Evolutionary conservation across 1,284 basidiomycete genomes (phyloP).

Genomic region (Singerocomus rubriflavus): DNA sequence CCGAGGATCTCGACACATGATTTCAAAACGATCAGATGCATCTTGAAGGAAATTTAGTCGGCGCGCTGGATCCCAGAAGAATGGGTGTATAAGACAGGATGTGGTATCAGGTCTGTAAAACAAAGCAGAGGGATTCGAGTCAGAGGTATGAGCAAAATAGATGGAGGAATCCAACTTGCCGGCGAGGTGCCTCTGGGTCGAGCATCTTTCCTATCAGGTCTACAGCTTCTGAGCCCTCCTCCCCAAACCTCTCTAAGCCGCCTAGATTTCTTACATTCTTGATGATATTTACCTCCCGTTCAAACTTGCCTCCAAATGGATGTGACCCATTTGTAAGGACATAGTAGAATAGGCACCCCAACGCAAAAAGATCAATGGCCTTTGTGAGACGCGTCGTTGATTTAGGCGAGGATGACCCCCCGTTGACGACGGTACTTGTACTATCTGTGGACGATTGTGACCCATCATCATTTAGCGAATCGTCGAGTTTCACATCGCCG

Average conservation of each 20-base stretch:
- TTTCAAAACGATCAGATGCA: slow-evolving; percentile 96
- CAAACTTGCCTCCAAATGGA: slow-evolving; percentile 88
- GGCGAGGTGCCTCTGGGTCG: slow-evolving; percentile 63
- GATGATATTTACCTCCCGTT: slow-evolving; percentile 89
- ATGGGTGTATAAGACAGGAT: slow-evolving; percentile 86
- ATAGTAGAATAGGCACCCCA: slow-evolving; percentile 93
- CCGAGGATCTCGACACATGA: slow-evolving; percentile 90
- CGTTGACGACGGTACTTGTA: slow-evolving; percentile 44
- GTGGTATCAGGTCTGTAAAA: slow-evolving; percentile 78
- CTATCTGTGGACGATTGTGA: slow-evolving; percentile 68
- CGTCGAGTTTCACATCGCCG: slow-evolving; percentile 88
- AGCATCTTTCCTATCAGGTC: slow-evolving; percentile 79
- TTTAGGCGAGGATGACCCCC: slow-evolving; percentile 13
- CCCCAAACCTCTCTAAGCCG: slow-evolving; percentile 77
- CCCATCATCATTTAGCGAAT: slow-evolving; percentile 60
- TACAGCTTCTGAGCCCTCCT: slow-evolving; percentile 85
- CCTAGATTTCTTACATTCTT: slow-evolving; percentile 72
- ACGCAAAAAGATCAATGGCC: slow-evolving; percentile 90
- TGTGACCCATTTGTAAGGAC: slow-evolving; percentile 84
- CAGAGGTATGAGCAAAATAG: background rate
- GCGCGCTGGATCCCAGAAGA: slow-evolving; percentile 91
- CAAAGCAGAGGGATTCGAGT: background rate
- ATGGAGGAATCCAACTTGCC: slow-evolving; percentile 46
- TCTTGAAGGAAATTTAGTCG: slow-evolving; percentile 94
- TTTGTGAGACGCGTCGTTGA: slow-evolving; percentile 76